Evolutionary conservation across 179 eudicot genomes (phyloP), one percentile per base, ranked within the genome.

Genomic region (Dionaea muscipula): DNA sequence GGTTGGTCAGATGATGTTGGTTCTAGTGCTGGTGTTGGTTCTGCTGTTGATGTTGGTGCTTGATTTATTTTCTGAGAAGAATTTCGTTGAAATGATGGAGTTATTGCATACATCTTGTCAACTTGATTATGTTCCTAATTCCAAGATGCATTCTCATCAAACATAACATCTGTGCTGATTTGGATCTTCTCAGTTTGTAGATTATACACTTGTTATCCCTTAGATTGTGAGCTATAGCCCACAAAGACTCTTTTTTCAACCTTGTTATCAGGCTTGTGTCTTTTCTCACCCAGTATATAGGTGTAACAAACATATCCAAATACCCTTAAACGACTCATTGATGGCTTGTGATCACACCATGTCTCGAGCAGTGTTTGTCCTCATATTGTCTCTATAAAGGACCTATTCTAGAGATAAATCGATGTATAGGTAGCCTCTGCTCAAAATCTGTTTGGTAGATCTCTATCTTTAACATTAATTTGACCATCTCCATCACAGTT

Each of bases 211-310:
- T 26, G 26, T 26, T 60, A 26, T 49, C 64, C n/a, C 24, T 51
- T 60, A 13, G 48, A 40, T 4, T 41, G 27, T 1, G 58, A 52
- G 35, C 19, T 39, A 31, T 53, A 61, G 20, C 53, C 47, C 6
- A 37, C 2, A 19, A 50, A 49, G 3, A 60, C 50, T 27, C 55
- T 19, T 15, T 38, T 60, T 49, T 24, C 65, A 17, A 33, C 63
- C 24, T 67, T 67, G 0, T 41, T 33, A 33, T 59, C 64, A 0
- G 53, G 22, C 58, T 60, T 67, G 18, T 9, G 19, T 16, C 61
- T 47, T 11, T 53, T 67, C 18, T 46, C 25, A 6, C n/a, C 13
- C 1, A 33, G 66, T 1, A 60, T 33, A 40, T 53, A 59, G 13
- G 21, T 12, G 27, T 54, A 60, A 16, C 61, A 43, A 10, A 56